Conservation (phyloP, 352 stramenopile genomes). For the Phytophthora sp. region DNA sequence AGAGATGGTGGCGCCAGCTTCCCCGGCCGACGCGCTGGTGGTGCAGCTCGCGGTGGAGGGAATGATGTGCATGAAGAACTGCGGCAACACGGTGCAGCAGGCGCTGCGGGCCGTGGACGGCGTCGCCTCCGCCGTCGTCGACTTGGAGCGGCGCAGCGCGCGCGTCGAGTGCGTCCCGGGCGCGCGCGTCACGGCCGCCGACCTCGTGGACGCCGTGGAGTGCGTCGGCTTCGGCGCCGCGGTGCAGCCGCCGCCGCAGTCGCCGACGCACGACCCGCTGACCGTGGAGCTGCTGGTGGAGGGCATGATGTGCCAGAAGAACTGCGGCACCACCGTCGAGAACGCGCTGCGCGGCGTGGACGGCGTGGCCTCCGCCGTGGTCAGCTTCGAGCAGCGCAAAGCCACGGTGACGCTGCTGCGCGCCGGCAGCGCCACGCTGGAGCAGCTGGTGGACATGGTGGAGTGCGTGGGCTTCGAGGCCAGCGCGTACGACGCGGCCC, state of each 20-base stretch:
- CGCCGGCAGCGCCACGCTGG: constrained; percentile 51
- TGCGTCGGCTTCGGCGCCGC: constrained; percentile 75
- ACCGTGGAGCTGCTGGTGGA: constrained; percentile 82
- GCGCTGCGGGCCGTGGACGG: constrained; percentile 71
- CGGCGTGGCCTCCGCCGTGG: constrained; percentile 72
- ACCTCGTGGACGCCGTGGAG: constrained; percentile 81
- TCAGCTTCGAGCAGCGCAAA: constrained; percentile 80
- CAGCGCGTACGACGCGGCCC: constrained; percentile 57
- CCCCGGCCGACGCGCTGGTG: constrained; percentile 13
- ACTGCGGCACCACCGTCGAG: constrained; percentile 92
- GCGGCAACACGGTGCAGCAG: constrained; percentile 89
- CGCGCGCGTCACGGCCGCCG: constrained; percentile 37
- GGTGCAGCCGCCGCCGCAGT: constrained; percentile 28
- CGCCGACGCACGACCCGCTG: constrained; percentile 9
- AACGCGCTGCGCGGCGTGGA: constrained; percentile 83
- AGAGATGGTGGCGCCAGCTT: constrained; percentile 21
- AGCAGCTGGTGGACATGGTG: constrained; percentile 79
- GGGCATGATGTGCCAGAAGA: constrained; percentile 96
- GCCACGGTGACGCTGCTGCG: constrained; percentile 60
- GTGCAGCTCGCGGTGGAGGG: constrained; percentile 88
- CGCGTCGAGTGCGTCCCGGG: constrained; percentile 55
- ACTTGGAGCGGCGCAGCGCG: constrained; percentile 67
- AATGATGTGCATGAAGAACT: constrained; percentile 97
- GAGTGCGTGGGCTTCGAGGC: constrained; percentile 77
- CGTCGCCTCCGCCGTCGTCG: constrained; percentile 67